Evolutionary conservation across 371 early-diverging fungal species (phyloP), one percentile per base, ranked within the genome.

Genomic region (Rhizomucor miehei): DNA sequence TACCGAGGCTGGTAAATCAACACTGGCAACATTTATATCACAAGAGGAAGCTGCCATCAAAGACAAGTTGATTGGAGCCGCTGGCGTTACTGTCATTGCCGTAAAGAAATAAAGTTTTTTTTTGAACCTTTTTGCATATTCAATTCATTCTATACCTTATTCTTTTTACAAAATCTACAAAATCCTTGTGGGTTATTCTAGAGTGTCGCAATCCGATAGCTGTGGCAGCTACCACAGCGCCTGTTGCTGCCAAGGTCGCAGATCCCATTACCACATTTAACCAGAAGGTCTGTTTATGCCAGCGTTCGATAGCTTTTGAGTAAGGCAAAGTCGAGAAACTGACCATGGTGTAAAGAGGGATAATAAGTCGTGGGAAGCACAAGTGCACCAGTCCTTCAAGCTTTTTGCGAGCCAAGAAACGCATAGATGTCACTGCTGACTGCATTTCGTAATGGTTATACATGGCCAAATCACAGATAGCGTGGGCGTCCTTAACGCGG

Each of bases 261-360:
- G 60, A 52, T 12, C 63, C 59, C 50, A 61, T 23, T 3, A 37
- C 51, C 0, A 71, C 59, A 40, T 75, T 75, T 6, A 84, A 45
- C 80, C 80, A 81, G 37, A 66, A 73, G 10, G 72, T 73, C 60
- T 89, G 88, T 1, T 69, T 50, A 36, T 83, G 74, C 75, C 82
- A 83, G 6, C 83, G 77, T 0, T 63, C 53, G 25, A 90, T 68
- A 1, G 87, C 90, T 25, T 86, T 75, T 3, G 89, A 81, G 74
- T 98, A 98, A 8, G 91, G 94, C 1, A 92, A 78, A 6, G 88
- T 83, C 11, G 93, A 80, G 68, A 98, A 98, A 48, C 90, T 89
- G 41, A 98, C 94, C 97, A 98, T 96, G 19, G 95, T 91, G 60
- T 98, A 98, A 14, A 98, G 79, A 23, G 98, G 98, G 35, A 92